phyloP scores from a whole-genome alignment of 2,329 filamentous ascomycete genomes.

The Xylariaceae sp. region DNA sequence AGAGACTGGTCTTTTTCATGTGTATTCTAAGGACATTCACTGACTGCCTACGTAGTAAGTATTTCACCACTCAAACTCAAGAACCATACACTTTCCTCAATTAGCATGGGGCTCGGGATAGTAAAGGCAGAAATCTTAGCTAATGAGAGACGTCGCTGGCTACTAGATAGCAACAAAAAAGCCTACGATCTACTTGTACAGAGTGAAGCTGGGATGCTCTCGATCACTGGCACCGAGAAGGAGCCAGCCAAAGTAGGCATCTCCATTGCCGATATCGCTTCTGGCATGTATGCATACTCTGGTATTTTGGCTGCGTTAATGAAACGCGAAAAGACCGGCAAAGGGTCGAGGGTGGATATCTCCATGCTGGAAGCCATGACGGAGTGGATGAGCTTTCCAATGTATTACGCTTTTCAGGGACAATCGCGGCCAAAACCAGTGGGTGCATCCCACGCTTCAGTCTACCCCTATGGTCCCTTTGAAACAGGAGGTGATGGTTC shows the following conservation, averaged over 20 bases:
- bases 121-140: no score
- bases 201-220: constrained; percentile 50
- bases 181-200: constrained; percentile 54
- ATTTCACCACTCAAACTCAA: no score
- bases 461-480: constrained; percentile 56
- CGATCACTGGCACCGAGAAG: constrained; percentile 43
- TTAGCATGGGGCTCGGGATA: no score
- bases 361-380: constrained; percentile 57
- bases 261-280: constrained; percentile 52
- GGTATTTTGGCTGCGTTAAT: constrained; percentile 48
- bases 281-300: constrained; percentile 49
- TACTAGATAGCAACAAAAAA: constrained; percentile 44
- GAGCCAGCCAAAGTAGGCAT: constrained; percentile 49
- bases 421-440: constrained; percentile 40
- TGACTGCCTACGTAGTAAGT: no score
- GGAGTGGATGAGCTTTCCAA: constrained; percentile 56
- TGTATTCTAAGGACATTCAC: no score
- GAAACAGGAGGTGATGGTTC: constrained; percentile 42
- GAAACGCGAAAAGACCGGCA: constrained; percentile 44
- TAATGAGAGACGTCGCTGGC: no score
- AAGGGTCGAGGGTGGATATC: constrained; percentile 48
- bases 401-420: constrained; percentile 50
- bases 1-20: no score
- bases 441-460: constrained; percentile 50
- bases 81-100: no score